phyloP scores from a whole-genome alignment of 371 early-diverging fungal genomes.

The Mucor plumbeus region DNA sequence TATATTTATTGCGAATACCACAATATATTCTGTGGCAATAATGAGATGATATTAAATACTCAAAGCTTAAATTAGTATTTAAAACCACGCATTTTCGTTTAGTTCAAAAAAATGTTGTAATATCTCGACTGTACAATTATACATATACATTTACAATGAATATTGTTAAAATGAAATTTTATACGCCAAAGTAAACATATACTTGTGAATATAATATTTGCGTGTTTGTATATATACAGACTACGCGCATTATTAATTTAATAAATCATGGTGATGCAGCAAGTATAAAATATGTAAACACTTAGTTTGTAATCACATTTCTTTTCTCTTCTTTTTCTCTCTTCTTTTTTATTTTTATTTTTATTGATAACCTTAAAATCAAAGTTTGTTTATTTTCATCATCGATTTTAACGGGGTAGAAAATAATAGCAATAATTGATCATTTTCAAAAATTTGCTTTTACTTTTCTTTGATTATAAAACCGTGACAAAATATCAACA shows the following conservation, averaged over 20 bases:
- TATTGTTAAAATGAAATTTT: no score
- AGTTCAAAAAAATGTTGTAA: no score
- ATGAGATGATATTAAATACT: not conserved
- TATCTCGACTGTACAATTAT: no score
- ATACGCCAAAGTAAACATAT: no score
- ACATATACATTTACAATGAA: not conserved
- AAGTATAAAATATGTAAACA: not conserved
- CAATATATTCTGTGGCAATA: not conserved
- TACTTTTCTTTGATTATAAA: not conserved
- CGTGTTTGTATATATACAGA: not conserved
- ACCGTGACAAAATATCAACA: not conserved
- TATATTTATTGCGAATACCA: not conserved
- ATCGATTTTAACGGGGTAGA: not conserved
- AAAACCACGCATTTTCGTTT: not conserved
- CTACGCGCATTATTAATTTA: not conserved
- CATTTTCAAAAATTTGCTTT: not conserved
- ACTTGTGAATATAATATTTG: no score
- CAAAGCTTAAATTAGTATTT: not conserved
- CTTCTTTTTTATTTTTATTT: not conserved
- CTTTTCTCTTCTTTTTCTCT: not conserved
- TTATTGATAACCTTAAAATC: not conserved
- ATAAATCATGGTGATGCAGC: not conserved
- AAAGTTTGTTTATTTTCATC: not conserved
- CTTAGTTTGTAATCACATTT: conserved; percentile 3
- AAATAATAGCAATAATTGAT: not conserved